These are phyloP conservation scores for Apiospora phragmitis DNA, from an alignment of 2,329 filamentous ascomycete species.

Conservation along the genomic window DNA sequence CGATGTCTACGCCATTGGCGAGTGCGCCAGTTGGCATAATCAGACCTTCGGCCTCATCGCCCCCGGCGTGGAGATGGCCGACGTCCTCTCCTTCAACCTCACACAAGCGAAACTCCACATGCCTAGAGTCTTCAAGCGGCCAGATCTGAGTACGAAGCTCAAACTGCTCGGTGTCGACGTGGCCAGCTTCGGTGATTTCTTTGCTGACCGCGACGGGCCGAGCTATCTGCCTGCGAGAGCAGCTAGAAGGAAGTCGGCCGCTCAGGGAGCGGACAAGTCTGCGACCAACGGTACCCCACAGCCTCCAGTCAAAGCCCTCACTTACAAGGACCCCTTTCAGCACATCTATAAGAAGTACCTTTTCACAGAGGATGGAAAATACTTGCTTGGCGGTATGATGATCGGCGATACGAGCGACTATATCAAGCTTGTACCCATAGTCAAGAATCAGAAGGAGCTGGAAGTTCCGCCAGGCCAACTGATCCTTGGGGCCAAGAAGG, in stretches of 20 bases:
- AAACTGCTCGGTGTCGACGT: conserved; percentile 90
- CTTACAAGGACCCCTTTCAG: conserved; percentile 85
- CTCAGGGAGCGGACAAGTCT: conserved; percentile 41
- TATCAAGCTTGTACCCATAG: conserved; percentile 83
- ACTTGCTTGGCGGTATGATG: conserved; percentile 95
- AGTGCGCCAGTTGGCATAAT: conserved; percentile 86
- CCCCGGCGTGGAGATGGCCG: conserved; percentile 89
- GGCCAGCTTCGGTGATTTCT: conserved; percentile 91
- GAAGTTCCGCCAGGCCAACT: conserved; percentile 79
- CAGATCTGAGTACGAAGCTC: conserved; percentile 87
- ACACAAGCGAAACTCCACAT: conserved; percentile 76
- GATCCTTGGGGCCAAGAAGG: conserved; percentile 75
- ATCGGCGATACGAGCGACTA: conserved; percentile 92
- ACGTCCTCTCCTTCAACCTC: conserved; percentile 87
- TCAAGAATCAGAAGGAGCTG: conserved; percentile 78
- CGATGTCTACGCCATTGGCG: conserved; percentile 83
- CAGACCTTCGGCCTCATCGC: conserved; percentile 89
- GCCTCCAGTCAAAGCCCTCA: conserved; percentile 75
- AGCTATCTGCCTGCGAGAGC: conserved; percentile 67
- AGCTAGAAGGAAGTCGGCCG: conserved; percentile 40
- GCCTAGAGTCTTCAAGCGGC: conserved; percentile 71
- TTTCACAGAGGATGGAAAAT: conserved; percentile 87
- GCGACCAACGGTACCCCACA: conserved; percentile 56
- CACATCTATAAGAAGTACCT: conserved; percentile 93
- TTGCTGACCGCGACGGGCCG: conserved; percentile 82